Base-by-base conservation (phyloP, 2,329 filamentous ascomycete species). In the Cytospora mali region DNA sequence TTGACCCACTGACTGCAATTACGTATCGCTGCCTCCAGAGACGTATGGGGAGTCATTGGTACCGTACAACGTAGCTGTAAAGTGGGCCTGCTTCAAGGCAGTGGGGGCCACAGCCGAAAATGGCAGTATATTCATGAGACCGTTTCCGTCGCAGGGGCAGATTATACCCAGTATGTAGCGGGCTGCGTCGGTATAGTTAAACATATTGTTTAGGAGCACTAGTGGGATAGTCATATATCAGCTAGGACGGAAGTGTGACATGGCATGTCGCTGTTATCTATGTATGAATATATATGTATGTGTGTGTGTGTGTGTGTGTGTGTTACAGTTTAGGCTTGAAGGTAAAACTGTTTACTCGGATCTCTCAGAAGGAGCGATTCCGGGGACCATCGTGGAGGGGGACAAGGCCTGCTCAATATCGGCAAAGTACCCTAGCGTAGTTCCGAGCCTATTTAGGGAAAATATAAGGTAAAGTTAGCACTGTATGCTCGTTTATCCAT, bases 381-480 rank as follows among this genome's bases (percentile, higher is more conserved):
- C 88, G 0, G 87, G 87, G 0, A 88, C 84, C 71, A 90, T 76
- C 63, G 83, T 86, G 0, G 83, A 82, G 0, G 88, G 88, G 0
- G 84, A 86, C 70, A 90, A 91, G 0, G 86, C 82, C 73, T 90
- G 87, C 72, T 91, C 88, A 42, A 89, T 83, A 69, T 92, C 88
- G 53, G 83, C 80, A 68, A 90, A 89, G 76, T 89, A n/a, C n/a
- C n/a, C n/a, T n/a, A n/a, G n/a, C n/a, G n/a, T n/a, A 90, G 74
- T 91, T 90, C 58, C 82, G 74, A 1, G 81, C 35, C 35, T 39
- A 6, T n/a, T 18, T 18, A 39, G 35, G 9, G 6, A 39, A 18
- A 6, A 11, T n/a, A n/a, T n/a, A n/a, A 16, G 33, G 11, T 16
- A 3, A 16, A 18, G 35, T 39, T 18, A 39, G 35, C 35, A 39